Conservation (phyloP, 768 basidiomycete genomes). For the Lentinula raphanica region DNA sequence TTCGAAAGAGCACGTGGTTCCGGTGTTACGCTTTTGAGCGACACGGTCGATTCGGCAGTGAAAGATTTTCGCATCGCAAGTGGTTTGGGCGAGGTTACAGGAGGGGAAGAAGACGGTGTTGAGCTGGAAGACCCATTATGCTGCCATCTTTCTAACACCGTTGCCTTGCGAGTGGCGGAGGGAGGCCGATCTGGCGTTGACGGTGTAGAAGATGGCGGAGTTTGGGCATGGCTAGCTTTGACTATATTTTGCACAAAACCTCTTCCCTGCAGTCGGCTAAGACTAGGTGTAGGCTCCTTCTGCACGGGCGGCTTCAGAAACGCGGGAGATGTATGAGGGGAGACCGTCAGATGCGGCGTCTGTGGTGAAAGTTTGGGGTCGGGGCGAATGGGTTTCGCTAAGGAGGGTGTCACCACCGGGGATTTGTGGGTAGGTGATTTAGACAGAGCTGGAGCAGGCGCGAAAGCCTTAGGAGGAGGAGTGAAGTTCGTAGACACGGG, state of each 20-base stretch:
- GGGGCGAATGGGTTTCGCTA: conserved; percentile 52
- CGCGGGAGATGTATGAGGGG: conserved; percentile 45
- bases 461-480: conserved; percentile 12
- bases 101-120: conserved; percentile 30
- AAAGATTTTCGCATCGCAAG: conserved; percentile 34
- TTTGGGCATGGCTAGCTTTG: conserved; percentile 55
- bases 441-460: background rate
- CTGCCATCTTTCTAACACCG: conserved; percentile 74
- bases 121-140: conserved; percentile 25
- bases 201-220: conserved; percentile 27
- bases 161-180: conserved; percentile 34
- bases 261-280: conserved; percentile 76
- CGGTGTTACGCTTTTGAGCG: conserved; percentile 3
- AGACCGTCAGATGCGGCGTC: conserved; percentile 38
- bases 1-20: conserved; percentile 19
- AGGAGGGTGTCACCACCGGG: conserved; percentile 33
- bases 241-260: conserved; percentile 85
- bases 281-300: conserved; percentile 78
- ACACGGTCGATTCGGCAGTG: conserved; percentile 23
- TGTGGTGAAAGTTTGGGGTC: conserved; percentile 39
- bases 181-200: conserved; percentile 27
- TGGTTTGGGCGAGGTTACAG: conserved; percentile 28
- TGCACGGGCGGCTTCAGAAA: conserved; percentile 50
- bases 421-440: conserved; percentile 29
- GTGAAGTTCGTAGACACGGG: conserved; percentile 11